A percentile compares a stretch with the other conserved stretches of the same genome.
phyloP scores from a whole-genome alignment of 176 grass and related monocot species.

The barley (Hordeum vulgare) region MorexV3_pseudomolecules_assembly NC_058523.1:557754247-557754746 shows the following conservation, averaged over 20 bases:
- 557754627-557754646: background rate
- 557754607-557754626: background rate
- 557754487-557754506: too few relatives aligned
- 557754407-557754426: background rate
- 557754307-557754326: slow-evolving; percentile 45
- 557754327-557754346: slow-evolving; percentile 24
- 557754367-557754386: background rate
- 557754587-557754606: background rate
- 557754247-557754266: slow-evolving; percentile 48
- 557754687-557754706: background rate
- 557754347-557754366: background rate
- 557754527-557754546: background rate
- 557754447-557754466: background rate
- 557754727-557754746: background rate
- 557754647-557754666: background rate
- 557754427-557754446: background rate
- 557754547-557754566: background rate
- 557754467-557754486: too few relatives aligned
- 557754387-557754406: background rate
- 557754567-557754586: background rate
- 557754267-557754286: background rate
- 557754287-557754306: slow-evolving; percentile 50
- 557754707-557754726: background rate
- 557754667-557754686: background rate
- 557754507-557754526: too few relatives aligned